phyloP scores from a whole-genome alignment of 2,329 filamentous ascomycete species.

The Dendrostoma leiphaemia region DNA sequence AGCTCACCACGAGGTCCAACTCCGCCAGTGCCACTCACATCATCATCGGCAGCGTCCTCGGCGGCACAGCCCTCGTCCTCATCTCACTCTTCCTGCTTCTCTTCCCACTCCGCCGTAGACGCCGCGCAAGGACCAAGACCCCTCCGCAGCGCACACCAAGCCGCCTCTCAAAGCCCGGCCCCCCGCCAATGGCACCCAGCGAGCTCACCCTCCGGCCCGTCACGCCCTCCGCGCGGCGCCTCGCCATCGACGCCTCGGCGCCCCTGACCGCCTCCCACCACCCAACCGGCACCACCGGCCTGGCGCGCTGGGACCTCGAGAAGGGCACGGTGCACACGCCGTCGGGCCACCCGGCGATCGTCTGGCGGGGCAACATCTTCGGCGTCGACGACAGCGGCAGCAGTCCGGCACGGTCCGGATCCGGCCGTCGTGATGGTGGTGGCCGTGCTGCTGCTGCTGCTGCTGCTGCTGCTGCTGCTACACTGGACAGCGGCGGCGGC shows the following conservation, averaged over 20 bases:
- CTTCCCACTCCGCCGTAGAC: neutral
- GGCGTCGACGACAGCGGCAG: neutral
- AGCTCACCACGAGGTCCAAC: neutral
- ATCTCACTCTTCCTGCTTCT: neutral
- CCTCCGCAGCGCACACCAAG: neutral
- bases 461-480: neutral
- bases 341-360: neutral
- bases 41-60: slow-evolving; percentile 11
- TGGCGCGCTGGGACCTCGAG: slow-evolving; percentile 6
- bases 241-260: neutral
- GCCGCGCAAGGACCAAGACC: neutral
- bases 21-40: neutral
- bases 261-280: neutral
- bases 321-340: slow-evolving; percentile 1
- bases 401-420: too few species aligned
- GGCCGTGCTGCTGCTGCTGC: neutral
- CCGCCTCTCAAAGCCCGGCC: neutral
- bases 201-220: neutral
- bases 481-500: neutral
- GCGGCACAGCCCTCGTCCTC: slow-evolving; percentile 5
- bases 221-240: neutral
- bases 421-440: neutral
- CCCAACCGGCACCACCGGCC: neutral
- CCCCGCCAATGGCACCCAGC: neutral
- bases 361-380: neutral